Percentiles rank a stretch among this genome's conserved stretches.
Evolutionary conservation across 176 grass and related monocot genomes (phyloP).

Genomic region (Bonia amplexicaulis): DNA sequence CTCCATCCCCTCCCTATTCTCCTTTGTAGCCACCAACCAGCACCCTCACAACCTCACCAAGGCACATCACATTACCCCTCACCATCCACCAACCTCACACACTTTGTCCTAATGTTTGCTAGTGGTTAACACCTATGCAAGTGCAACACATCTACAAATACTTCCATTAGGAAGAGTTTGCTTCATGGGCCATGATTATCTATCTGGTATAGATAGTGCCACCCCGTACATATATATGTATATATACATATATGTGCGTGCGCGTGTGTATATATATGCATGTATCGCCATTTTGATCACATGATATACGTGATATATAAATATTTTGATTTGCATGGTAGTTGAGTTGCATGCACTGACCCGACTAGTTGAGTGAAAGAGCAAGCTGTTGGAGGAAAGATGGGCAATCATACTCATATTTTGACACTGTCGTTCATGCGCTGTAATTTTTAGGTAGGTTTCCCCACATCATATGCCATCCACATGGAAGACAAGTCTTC

Average conservation of each 20-base stretch:
- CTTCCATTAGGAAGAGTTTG: slow-evolving; percentile 35
- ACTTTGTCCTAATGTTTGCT: slow-evolving; percentile 27
- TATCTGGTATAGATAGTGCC: background rate
- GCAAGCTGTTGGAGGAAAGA: background rate
- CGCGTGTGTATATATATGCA: background rate
- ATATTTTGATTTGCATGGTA: background rate
- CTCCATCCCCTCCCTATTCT: slow-evolving; percentile 26
- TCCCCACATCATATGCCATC: slow-evolving; percentile 48
- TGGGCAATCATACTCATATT: background rate
- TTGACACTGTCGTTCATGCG: background rate
- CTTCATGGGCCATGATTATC: background rate
- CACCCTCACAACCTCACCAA: slow-evolving; percentile 17
- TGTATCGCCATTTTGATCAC: background rate
- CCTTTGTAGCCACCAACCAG: slow-evolving; percentile 17
- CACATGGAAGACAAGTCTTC: slow-evolving; percentile 45
- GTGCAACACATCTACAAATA: slow-evolving; percentile 20
- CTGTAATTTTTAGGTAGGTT: slow-evolving; percentile 3
- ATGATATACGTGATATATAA: background rate
- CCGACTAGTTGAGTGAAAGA: background rate
- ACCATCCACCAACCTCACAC: slow-evolving; percentile 27
- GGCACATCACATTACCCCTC: slow-evolving; percentile 27
- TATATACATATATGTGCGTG: too few relatives aligned
- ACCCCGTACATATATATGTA: background rate
- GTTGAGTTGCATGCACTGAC: background rate
- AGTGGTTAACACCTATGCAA: slow-evolving; percentile 18